phyloP scores from a whole-genome alignment of 371 early-diverging fungal genomes.

The Funneliformis caledonium region DNA sequence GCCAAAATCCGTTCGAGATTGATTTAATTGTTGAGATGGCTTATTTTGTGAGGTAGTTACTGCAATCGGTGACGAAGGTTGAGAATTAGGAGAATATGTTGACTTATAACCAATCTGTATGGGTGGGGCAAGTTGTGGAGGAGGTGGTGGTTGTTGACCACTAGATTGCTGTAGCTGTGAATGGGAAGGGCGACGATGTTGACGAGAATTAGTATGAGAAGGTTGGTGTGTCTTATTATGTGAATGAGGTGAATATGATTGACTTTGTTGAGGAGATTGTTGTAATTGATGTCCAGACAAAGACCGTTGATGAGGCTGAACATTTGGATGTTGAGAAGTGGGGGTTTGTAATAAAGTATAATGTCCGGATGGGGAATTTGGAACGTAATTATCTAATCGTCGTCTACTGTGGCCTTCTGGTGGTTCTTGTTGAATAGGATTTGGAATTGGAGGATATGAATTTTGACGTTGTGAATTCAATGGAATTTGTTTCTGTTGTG shows the following conservation, averaged over 20 bases:
- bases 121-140: slow-evolving; percentile 8
- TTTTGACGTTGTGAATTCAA: slow-evolving; percentile 39
- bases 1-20: neutral
- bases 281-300: neutral
- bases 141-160: neutral
- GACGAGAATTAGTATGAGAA: slow-evolving; percentile 3
- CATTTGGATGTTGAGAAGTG: slow-evolving; percentile 27
- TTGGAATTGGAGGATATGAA: neutral
- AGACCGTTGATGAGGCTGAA: slow-evolving; percentile 27
- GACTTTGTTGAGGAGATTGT: slow-evolving; percentile 3
- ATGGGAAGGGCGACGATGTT: slow-evolving; percentile 21
- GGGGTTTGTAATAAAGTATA: slow-evolving; percentile 16
- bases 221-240: neutral
- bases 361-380: slow-evolving; percentile 27
- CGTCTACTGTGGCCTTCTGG: slow-evolving; percentile 1
- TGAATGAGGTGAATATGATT: slow-evolving; percentile 19
- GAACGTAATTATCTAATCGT: slow-evolving; percentile 26
- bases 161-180: slow-evolving; percentile 1
- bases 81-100: neutral
- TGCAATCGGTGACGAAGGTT: neutral
- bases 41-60: neutral
- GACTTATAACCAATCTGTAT: slow-evolving; percentile 22
- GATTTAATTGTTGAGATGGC: neutral
- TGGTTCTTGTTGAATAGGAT: slow-evolving; percentile 13
- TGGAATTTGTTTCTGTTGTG: slow-evolving; percentile 29